Evolutionary conservation across 2,329 filamentous ascomycete species (phyloP), one percentile per base, ranked within the genome.

Genomic region (Teratosphaeria gauchensis): DNA sequence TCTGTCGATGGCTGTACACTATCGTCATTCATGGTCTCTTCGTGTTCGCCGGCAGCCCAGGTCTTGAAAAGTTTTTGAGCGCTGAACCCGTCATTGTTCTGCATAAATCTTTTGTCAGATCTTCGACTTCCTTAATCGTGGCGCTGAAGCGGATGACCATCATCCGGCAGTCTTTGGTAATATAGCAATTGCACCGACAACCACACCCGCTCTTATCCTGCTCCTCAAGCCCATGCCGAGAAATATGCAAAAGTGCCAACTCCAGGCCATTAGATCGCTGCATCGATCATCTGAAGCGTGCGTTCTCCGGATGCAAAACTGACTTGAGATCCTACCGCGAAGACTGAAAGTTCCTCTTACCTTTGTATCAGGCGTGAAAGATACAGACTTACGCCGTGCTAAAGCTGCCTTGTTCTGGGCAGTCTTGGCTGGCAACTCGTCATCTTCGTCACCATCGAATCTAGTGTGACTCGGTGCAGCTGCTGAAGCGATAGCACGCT

Each of bases 321-420:
- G 12, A n/a, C 35, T 5, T 16, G 12, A 35, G 35, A 42, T 14
- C 35, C 7, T 42, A 14, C n/a, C 12, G n/a, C n/a, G 35, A 48
- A 9, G n/a, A 19, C 42, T 48, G n/a, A 48, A 19, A 48, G 9
- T 19, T 19, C 6, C 38, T 46, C 38, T 48, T 48, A 71, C 73
- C 68, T 87, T 86, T 2, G 83, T 84, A 55, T 85, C 84, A 7
- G 81, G 76, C 1, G 84, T 82, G 68, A 88, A 88, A 1, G 83
- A 81, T 8, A 88, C 85, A 3, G 82, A 84, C 69, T 87, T 86
- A 24, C 68, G 64, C 8, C 58, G 56, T 4, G 42, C 16, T 48
- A 19, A 48, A 3, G 7, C 9, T 48, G 42, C n/a, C 21, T 51
- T 58, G 9, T 8, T 24, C 28, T 19, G 19, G 46, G 30, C 51